phyloP scores from a whole-genome alignment of 2,329 filamentous ascomycete species.

The Akanthomyces lecanii region DNA sequence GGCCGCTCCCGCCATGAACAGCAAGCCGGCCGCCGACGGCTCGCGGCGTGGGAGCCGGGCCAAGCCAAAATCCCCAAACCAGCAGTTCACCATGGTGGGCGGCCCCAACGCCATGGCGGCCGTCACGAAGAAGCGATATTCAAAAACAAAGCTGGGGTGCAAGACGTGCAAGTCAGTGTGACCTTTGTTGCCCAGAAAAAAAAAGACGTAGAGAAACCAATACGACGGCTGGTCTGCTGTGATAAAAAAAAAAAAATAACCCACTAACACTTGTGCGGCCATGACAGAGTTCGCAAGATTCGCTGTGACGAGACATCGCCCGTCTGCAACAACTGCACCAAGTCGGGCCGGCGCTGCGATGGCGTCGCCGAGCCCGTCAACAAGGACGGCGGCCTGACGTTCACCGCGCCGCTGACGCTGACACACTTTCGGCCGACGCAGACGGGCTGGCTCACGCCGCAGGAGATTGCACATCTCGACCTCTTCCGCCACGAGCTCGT shows the following conservation, averaged over 20 bases:
- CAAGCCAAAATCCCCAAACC: neutral
- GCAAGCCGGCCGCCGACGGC: neutral
- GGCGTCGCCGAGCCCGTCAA: conserved; percentile 17
- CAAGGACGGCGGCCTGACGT: conserved; percentile 21
- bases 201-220: too few relatives aligned
- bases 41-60: conserved; percentile 4
- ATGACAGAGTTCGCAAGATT: conserved; percentile 21
- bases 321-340: conserved; percentile 20
- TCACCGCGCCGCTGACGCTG: conserved; percentile 19
- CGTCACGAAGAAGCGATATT: conserved; percentile 15
- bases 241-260: neutral
- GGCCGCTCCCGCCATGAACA: neutral
- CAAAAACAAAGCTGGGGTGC: conserved; percentile 17
- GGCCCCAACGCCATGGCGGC: conserved; percentile 2
- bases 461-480: conserved; percentile 14
- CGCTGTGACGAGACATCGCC: conserved; percentile 21
- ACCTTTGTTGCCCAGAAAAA: neutral
- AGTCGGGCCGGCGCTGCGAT: conserved; percentile 19
- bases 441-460: conserved; percentile 16
- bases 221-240: too few relatives aligned
- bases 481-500: conserved; percentile 19
- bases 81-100: neutral
- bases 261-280: neutral
- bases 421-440: conserved; percentile 19
- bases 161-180: conserved; percentile 18